These are phyloP conservation scores for Guadua angustifolia DNA, from an alignment of 176 grass and related monocot genomes.

Conservation along the genomic window DNA sequence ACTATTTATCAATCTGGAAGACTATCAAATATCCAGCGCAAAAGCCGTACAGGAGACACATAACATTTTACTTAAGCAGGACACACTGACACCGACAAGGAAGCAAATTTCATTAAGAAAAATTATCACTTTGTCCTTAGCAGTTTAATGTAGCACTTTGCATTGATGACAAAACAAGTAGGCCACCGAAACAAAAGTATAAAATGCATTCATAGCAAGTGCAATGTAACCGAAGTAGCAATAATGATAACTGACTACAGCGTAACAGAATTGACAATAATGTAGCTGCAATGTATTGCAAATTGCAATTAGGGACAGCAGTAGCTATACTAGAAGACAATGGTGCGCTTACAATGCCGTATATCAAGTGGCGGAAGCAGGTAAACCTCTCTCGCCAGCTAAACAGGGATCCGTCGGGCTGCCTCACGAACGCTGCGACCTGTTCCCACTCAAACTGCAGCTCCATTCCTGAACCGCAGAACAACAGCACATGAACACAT, in stretches of 20 bases:
- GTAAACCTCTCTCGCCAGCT: conserved; percentile 89
- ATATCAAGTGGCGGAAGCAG: conserved; percentile 82
- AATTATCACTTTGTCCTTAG: background rate
- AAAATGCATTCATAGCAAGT: background rate
- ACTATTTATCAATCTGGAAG: background rate
- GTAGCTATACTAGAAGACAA: background rate
- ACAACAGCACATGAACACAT: conserved; percentile 2
- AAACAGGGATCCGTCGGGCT: conserved; percentile 90
- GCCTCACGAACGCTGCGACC: conserved; percentile 79
- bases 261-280: background rate
- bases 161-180: background rate
- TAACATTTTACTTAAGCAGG: background rate
- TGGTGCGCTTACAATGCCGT: conserved; percentile 72
- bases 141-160: background rate
- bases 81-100: background rate
- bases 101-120: background rate
- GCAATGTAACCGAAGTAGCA: background rate
- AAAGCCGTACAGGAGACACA: background rate
- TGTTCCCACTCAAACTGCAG: conserved; percentile 96
- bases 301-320: background rate
- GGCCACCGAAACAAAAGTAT: background rate
- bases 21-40: background rate
- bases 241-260: conserved; percentile 17
- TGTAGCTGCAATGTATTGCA: background rate
- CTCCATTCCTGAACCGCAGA: conserved; percentile 72